Percentiles rank a stretch among this genome's conserved stretches.
These are phyloP conservation scores for Penicillium parvum DNA, from an alignment of 495 filamentous ascomycete genomes.

Conservation along the genomic window DNA sequence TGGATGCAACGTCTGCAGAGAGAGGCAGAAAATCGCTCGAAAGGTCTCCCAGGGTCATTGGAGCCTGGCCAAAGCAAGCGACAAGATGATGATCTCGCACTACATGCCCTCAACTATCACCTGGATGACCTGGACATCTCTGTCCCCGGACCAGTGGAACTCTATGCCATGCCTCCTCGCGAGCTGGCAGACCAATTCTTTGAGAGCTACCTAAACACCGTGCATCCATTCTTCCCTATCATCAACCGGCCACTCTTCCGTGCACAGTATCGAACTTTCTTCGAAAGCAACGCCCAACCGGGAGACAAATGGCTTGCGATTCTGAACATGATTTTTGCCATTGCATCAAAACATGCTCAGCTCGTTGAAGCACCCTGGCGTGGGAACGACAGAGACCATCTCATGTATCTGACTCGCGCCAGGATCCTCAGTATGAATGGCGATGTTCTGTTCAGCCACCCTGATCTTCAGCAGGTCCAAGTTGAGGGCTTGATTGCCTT, in stretches of 20 bases:
- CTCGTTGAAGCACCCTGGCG: constrained; percentile 49
- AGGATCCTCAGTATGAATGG: constrained; percentile 17
- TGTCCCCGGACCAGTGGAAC: constrained; percentile 43
- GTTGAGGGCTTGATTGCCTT: constrained; percentile 46
- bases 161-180: constrained; percentile 52
- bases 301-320: constrained; percentile 57
- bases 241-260: constrained; percentile 47
- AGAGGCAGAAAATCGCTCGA: constrained; percentile 33
- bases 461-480: constrained; percentile 50
- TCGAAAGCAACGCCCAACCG: constrained; percentile 36
- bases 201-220: constrained; percentile 52
- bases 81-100: constrained; percentile 8
- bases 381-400: constrained; percentile 49
- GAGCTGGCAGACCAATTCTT: constrained; percentile 51
- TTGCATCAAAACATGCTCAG: constrained; percentile 54
- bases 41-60: constrained; percentile 27
- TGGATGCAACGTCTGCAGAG: constrained; percentile 54
- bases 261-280: constrained; percentile 44
- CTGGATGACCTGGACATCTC: constrained; percentile 54
- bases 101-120: constrained; percentile 52
- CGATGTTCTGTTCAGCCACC: constrained; percentile 37
- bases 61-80: constrained; percentile 18
- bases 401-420: constrained; percentile 25
- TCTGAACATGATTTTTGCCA: constrained; percentile 64
- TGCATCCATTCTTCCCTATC: constrained; percentile 60